Percentiles rank a stretch among this genome's conserved stretches.
These are phyloP conservation scores for Curvularia verruculosa DNA, from an alignment of 2,329 filamentous ascomycete genomes.

Conservation along the genomic window DNA sequence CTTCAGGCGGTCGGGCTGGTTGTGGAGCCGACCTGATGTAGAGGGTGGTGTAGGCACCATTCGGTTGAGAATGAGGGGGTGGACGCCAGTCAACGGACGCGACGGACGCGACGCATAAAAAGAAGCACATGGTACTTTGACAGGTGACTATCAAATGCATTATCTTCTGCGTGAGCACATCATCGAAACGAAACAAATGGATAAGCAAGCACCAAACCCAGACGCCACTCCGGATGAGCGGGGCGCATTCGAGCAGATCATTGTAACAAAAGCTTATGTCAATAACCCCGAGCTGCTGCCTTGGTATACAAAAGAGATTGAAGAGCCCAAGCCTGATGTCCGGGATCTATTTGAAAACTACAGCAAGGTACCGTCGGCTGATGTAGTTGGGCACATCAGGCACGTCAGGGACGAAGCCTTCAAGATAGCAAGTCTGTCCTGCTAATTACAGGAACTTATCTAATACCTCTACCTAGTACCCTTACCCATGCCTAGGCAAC, in stretches of 20 bases:
- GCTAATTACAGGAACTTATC: not conserved
- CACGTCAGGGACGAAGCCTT: slow-evolving; percentile 43
- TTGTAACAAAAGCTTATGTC: slow-evolving; percentile 27
- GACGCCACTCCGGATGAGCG: slow-evolving; percentile 11
- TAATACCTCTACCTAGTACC: slow-evolving; percentile 27
- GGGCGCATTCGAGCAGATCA: slow-evolving; percentile 19
- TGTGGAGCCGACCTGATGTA: slow-evolving; percentile 11
- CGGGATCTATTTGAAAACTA: slow-evolving; percentile 49
- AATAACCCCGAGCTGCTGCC: slow-evolving; percentile 32
- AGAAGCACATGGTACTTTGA: not conserved
- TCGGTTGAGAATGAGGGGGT: slow-evolving; percentile 13
- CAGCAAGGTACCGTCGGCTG: slow-evolving; percentile 44
- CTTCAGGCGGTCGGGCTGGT: not conserved
- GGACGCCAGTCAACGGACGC: slow-evolving; percentile 2
- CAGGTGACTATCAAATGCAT: not conserved
- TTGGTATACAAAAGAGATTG: slow-evolving; percentile 42
- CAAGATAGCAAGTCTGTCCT: slow-evolving; percentile 29
- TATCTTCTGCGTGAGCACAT: not conserved
- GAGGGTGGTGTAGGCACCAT: slow-evolving; percentile 7
- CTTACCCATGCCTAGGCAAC: slow-evolving; percentile 47
- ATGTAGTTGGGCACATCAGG: slow-evolving; percentile 47
- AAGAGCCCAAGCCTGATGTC: slow-evolving; percentile 37
- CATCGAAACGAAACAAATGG: slow-evolving; percentile 17
- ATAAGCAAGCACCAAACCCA: slow-evolving; percentile 5
- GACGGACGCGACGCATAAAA: slow-evolving; percentile 5